Evolutionary conservation across 139 green algal genomes (phyloP).

Genomic region (Chlamydomonas urium): DNA sequence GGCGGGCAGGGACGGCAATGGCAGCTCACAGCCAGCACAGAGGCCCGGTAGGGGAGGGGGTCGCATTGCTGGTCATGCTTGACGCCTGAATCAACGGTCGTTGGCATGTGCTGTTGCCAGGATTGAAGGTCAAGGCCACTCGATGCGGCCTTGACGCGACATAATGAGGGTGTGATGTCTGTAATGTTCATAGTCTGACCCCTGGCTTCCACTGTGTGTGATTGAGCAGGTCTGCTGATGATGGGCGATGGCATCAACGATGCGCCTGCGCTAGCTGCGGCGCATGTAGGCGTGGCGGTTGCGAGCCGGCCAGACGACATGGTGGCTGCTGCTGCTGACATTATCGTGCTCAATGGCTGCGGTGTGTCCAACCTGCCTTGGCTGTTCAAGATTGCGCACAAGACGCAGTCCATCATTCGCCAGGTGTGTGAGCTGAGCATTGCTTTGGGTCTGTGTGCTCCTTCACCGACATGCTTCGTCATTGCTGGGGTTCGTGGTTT

Average conservation of each 20-base stretch:
- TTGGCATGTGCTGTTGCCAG: too few species aligned
- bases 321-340: slow-evolving; percentile 71
- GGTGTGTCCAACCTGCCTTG: slow-evolving; percentile 64
- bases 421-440: slow-evolving; percentile 17
- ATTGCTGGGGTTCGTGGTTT: neutral
- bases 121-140: too few species aligned
- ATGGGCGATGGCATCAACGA: slow-evolving; percentile 96
- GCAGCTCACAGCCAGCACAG: neutral
- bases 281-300: slow-evolving; percentile 71
- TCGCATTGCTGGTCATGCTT: neutral
- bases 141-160: too few species aligned
- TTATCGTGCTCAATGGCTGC: slow-evolving; percentile 71
- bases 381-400: slow-evolving; percentile 58
- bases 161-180: too few species aligned
- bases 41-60: neutral
- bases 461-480: too few species aligned
- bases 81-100: too few species aligned
- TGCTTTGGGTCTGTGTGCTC: too few species aligned
- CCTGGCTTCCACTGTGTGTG: too few species aligned
- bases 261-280: slow-evolving; percentile 78
- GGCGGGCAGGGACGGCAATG: neutral
- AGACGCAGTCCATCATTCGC: slow-evolving; percentile 41
- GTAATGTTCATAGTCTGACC: too few species aligned
- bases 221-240: slow-evolving; percentile 67
- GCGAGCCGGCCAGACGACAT: slow-evolving; percentile 57